A percentile compares a stretch with the other conserved stretches of the same genome.
Evolutionary conservation across 169 alveolate genomes (phyloP).

Genomic region (Eimeria necatrix): DNA sequence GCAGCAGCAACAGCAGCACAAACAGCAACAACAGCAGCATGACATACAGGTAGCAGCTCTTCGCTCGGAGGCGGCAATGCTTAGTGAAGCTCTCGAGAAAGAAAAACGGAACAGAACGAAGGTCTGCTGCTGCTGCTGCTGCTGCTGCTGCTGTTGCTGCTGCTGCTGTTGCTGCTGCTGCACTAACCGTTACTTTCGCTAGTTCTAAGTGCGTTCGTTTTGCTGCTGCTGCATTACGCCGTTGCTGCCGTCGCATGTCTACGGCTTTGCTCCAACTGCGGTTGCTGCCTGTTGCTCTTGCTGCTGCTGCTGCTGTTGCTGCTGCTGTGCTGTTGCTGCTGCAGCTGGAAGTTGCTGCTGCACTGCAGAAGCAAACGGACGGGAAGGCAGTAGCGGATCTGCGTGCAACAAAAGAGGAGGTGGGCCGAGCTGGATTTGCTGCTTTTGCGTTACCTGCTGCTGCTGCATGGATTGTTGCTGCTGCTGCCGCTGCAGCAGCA

Average conservation of each 20-base stretch:
- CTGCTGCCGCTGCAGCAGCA: background rate
- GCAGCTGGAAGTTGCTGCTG: constrained; percentile 72
- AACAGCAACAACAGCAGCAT: constrained; percentile 48
- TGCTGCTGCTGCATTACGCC: constrained; percentile 11
- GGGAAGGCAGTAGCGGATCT: constrained; percentile 58
- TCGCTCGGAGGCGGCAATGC: constrained; percentile 28
- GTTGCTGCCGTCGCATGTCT: background rate
- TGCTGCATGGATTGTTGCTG: constrained; percentile 1
- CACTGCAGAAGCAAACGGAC: constrained; percentile 41
- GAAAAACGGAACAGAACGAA: constrained; percentile 28
- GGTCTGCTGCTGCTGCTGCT: constrained; percentile 55
- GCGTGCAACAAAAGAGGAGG: constrained; percentile 69
- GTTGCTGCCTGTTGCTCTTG: background rate
- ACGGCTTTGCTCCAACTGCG: background rate
- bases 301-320: constrained; percentile 1
- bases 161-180: background rate
- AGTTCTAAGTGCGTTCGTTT: no score
- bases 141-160: constrained; percentile 17
- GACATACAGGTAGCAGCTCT: constrained; percentile 36
- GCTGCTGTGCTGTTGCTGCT: constrained; percentile 48
- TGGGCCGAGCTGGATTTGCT: background rate
- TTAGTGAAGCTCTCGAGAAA: constrained; percentile 15
- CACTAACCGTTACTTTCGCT: no score
- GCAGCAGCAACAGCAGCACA: constrained; percentile 63
- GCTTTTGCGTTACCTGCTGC: background rate